Evolutionary conservation across 73 alveolate species (phyloP).

Genomic region (Tetrahymena malaccensis): DNA sequence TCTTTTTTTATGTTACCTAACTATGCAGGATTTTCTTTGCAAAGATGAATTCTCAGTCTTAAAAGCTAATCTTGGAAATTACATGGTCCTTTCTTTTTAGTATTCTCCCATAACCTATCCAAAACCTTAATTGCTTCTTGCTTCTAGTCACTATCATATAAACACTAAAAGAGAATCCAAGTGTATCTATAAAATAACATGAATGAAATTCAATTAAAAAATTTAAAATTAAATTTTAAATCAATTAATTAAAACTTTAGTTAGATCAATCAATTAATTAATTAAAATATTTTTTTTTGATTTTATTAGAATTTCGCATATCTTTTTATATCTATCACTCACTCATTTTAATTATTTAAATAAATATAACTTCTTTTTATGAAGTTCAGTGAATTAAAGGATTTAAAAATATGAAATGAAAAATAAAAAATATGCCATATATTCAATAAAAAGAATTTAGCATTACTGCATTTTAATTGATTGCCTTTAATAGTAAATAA

Average conservation of each 20-base stretch:
- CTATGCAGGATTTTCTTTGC: slow-evolving; percentile 92
- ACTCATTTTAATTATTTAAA: background rate
- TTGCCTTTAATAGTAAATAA: no score
- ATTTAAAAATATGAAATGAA: no score
- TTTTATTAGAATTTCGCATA: background rate
- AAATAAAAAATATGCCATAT: no score
- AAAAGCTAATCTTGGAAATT: slow-evolving; percentile 82
- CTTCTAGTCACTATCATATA: slow-evolving; percentile 93
- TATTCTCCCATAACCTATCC: slow-evolving; percentile 92
- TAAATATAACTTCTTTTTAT: background rate
- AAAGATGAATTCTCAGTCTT: slow-evolving; percentile 91
- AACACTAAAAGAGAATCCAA: slow-evolving; percentile 79
- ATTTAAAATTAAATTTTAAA: no score
- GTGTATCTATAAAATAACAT: background rate
- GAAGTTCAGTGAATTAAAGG: background rate
- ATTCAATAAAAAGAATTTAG: background rate
- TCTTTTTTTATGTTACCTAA: slow-evolving; percentile 91
- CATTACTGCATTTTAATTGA: background rate
- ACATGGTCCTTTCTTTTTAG: slow-evolving; percentile 94
- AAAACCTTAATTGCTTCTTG: slow-evolving; percentile 91
- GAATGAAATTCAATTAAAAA: background rate
- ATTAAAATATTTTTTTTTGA: no score
- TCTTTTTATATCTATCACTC: background rate
- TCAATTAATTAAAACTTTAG: no score
- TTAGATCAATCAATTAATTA: no score